Base-by-base conservation (phyloP, 2,329 filamentous ascomycete genomes). In the Gnomoniopsis sp. region DNA sequence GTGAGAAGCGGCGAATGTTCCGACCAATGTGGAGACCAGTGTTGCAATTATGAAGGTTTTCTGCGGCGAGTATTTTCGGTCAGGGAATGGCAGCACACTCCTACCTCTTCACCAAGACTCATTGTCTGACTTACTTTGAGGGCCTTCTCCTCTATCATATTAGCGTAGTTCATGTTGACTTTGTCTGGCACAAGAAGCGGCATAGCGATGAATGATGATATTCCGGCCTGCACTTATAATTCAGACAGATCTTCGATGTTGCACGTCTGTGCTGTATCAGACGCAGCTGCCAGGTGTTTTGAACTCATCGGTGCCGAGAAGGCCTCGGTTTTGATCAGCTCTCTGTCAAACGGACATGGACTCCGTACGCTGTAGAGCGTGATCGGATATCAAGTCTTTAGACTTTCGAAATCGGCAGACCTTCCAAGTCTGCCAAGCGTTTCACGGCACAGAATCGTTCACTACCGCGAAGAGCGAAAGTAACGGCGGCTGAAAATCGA, bases 11-110 rank as follows among this genome's bases (percentile, higher is more conserved):
- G 66, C 70, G 58, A 75, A 74, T 2, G 72, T 74, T 48, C 72
- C 70, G 53, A 73, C 68, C 15, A 75, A 67, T 7, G 73, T 75
- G 14, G 72, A 74, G 49, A 71, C 69, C 22, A 75, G 69, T 2
- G 72, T 74, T n/a, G 72, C 72, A 30, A 75, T 66, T 38, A 74
- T 71, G 62, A 74, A 75, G 6, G 70, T 70, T 68, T 74, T 70
- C 71, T 74, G 36, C 14, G 41, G 41, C 15, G 2, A 23, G 33
- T 36, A 14, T 36, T 14, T 14, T 47, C 41, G 19, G 47, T 50
- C 51, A 19, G 57, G 52, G 14, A 15, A 11, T 36, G 8, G 15
- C 15, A 43, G n/a, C 17, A 8, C 15, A 33, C n/a, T 23, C n/a
- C 17, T n/a, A n/a, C 14, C 8, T 2, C 3, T 1, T n/a, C n/a